Base-by-base conservation (phyloP, 2,329 filamentous ascomycete species). In the Fusarium newnesense region DNA sequence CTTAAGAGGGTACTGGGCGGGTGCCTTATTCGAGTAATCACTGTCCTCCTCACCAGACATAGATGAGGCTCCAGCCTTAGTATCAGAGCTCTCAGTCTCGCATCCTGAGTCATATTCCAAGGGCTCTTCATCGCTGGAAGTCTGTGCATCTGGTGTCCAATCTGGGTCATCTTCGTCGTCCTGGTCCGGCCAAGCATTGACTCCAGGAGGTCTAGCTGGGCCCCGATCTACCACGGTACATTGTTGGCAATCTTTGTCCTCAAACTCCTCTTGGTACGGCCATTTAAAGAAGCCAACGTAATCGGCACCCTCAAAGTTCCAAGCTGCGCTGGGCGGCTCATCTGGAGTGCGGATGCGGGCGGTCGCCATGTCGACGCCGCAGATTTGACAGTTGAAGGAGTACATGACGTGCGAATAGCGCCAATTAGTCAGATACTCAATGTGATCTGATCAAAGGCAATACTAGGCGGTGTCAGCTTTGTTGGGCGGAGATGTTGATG, bases 271-370 rank as follows among this genome's bases (percentile, higher is more conserved):
- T 37, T 63, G 24, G 1, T 36, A 7, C 1, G 36, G 36, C 26
- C 49, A 43, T 1, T 28, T 1, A 19, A 8, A 4, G 16, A 65
- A 67, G 7, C 52, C 32, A 1, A 60, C 11, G 7, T 60, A 67
- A 9, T 50, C 32, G 1, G 52, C 62, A 4, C 64, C 64, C 7
- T 67, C 43, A 5, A 36, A 26, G 1, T 44, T 40, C 64, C 64
- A 67, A 1, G 64, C 62, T 9, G 64, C 64, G n/a, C 12, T 36
- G 0, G 13, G n/a, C 19, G 62, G 52, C 15, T 67, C 64, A 1
- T 46, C 13, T 1, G 44, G 19, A 2, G 62, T 67, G 16, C 64
- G 62, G 16, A 67, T 67, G 13, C 64, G 64, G 19, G 64, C 64
- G 7, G 15, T 40, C 13, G 64, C 52, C 32, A 67, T 50, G 44